phyloP scores from a whole-genome alignment of 345 rosid genomes.

The Draba incana region DNA sequence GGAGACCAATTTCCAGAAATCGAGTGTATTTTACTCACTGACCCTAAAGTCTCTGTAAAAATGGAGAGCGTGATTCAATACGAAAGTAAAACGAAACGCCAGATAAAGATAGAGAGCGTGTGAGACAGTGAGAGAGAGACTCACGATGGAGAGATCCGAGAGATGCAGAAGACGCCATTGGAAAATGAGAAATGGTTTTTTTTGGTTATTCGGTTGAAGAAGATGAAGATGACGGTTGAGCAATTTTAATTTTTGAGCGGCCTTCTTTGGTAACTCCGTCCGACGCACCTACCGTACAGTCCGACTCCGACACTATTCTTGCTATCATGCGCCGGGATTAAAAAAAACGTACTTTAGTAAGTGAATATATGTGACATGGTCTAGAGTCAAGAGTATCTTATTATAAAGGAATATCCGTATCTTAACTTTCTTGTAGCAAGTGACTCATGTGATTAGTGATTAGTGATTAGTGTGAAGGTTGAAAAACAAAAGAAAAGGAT shows the following conservation, averaged over 20 bases:
- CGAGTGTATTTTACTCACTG: constrained; percentile 34
- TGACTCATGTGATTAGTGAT: no score
- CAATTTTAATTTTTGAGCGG: constrained; percentile 22
- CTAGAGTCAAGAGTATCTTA: no score
- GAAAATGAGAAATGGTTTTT: constrained; percentile 17
- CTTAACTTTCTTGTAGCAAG: no score
- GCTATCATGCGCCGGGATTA: constrained; percentile 1
- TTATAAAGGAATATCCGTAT: no score
- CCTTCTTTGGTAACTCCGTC: constrained; percentile 39
- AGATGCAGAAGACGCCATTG: constrained; percentile 76
- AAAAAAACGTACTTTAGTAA: neutral
- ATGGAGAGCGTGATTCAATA: neutral
- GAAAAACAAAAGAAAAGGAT: neutral
- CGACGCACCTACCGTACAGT: constrained; percentile 9
- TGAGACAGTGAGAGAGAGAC: neutral
- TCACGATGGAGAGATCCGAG: constrained; percentile 73
- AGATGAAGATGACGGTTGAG: constrained; percentile 35
- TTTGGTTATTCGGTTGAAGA: constrained; percentile 12
- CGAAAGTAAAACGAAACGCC: no score
- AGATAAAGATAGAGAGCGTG: no score
- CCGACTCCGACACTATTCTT: neutral
- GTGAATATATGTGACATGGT: neutral
- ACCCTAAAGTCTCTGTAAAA: constrained; percentile 48
- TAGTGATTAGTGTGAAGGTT: neutral
- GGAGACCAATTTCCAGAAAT: constrained; percentile 38